Evolutionary conservation across 2,329 filamentous ascomycete species (phyloP).

Genomic region (Aspergillus pseudoviridinutans): DNA sequence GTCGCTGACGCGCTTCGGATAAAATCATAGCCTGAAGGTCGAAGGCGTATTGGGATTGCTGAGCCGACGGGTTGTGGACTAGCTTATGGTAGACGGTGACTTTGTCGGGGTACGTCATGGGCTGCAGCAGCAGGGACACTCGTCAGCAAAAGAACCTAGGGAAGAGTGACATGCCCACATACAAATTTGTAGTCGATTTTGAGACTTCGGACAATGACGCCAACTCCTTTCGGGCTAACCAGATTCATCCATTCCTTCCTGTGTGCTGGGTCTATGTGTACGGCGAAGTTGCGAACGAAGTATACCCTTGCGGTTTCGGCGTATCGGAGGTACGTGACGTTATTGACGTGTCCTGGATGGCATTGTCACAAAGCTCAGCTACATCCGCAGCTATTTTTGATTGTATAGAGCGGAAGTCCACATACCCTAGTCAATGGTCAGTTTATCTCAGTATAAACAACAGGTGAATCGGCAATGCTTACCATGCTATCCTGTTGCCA

Average conservation of each 20-base stretch:
- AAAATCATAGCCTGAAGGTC: constrained; percentile 61
- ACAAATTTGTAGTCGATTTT: constrained; percentile 86
- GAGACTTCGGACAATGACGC: constrained; percentile 76
- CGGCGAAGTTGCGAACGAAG: constrained; percentile 69
- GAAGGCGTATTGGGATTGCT: constrained; percentile 29
- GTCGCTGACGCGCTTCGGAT: constrained; percentile 68
- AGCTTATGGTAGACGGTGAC: constrained; percentile 83
- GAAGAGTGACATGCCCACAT: constrained; percentile 30
- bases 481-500: constrained; percentile 44
- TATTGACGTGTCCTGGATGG: constrained; percentile 72
- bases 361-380: not conserved
- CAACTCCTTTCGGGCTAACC: constrained; percentile 61
- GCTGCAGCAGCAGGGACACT: constrained; percentile 45
- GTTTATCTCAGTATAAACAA: not conserved
- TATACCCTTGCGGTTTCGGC: constrained; percentile 78
- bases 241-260: constrained; percentile 64
- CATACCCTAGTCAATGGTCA: not conserved
- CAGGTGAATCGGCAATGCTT: constrained; percentile 15
- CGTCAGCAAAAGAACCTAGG: constrained; percentile 5
- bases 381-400: not conserved
- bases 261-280: constrained; percentile 58
- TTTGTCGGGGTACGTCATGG: constrained; percentile 77
- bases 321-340: constrained; percentile 77
- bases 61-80: constrained; percentile 45
- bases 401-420: not conserved